phyloP scores from a whole-genome alignment of 1,284 basidiomycete genomes.

The Sanghuangporus sanghuang region DNA sequence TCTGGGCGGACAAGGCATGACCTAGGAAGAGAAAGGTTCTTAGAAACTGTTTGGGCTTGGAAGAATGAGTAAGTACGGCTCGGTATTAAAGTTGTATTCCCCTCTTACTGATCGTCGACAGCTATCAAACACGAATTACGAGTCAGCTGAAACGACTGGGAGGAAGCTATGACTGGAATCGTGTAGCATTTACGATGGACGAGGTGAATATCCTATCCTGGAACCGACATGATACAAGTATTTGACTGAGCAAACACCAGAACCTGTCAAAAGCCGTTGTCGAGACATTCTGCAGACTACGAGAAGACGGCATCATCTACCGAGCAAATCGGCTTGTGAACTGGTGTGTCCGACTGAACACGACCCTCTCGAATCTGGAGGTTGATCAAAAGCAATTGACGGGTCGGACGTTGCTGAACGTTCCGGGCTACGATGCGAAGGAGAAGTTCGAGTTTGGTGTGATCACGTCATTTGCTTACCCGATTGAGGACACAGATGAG shows the following conservation, averaged over 20 bases:
- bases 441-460: slow-evolving; percentile 98
- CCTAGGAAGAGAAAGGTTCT: slow-evolving; percentile 89
- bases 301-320: slow-evolving; percentile 94
- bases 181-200: slow-evolving; percentile 95
- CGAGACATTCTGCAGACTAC: slow-evolving; percentile 88
- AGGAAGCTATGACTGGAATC: slow-evolving; percentile 91
- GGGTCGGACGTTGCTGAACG: slow-evolving; percentile 83
- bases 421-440: slow-evolving; percentile 92
- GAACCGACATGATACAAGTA: not conserved
- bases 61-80: slow-evolving; percentile 77
- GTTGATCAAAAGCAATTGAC: slow-evolving; percentile 93
- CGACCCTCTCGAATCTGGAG: slow-evolving; percentile 95
- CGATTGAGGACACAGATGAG: slow-evolving; percentile 89
- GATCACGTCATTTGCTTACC: slow-evolving; percentile 94
- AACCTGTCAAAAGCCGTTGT: slow-evolving; percentile 81
- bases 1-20: slow-evolving; percentile 88
- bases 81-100: slow-evolving; percentile 16
- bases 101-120: slow-evolving; percentile 25
- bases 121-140: slow-evolving; percentile 64
- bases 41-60: slow-evolving; percentile 94
- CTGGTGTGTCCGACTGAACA: slow-evolving; percentile 97
- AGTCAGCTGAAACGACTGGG: slow-evolving; percentile 88
- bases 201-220: slow-evolving; percentile 45
- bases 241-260: slow-evolving; percentile 31
- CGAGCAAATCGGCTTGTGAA: slow-evolving; percentile 97